Base-by-base conservation (phyloP, 2,329 filamentous ascomycete genomes). In the Microdochium bolleyi region DNA sequence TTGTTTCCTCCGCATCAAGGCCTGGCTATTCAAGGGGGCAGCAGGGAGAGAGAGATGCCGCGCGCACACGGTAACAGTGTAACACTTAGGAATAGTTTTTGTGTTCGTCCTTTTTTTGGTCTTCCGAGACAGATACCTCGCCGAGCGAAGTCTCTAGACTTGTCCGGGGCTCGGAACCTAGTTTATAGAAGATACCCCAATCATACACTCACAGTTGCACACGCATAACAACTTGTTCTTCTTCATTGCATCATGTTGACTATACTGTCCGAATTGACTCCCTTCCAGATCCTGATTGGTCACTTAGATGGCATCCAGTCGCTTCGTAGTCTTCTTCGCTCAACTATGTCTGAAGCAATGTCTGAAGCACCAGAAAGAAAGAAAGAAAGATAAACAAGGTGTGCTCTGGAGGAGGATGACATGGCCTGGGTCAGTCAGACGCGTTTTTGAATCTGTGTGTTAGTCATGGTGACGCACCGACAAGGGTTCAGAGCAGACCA, bases 121-220 rank as follows among this genome's bases (percentile, higher is more conserved):
- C 16, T 19, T 7, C 14, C 16, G 41, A 46, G 21, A 46, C 41
- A 22, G 19, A 22, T 8, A 22, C 8, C n/a, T 19, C 41, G 5
- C n/a, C 37, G 19, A 8, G 19, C 37, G 37, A 41, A n/a, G 13
- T n/a, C 37, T 19, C 37, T 34, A 16, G 41, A 24, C 19, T 46
- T 19, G 41, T 13, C 13, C 9, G 3, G 62, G 64, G 64, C 62
- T 64, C 63, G 65, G 65, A 60, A 62, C 64, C 64, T 63, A 62
- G 58, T 64, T 60, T 61, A 65, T 66, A 67, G 64, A 64, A 61
- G 62, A 67, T 67, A 67, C 65, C 65, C 64, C 58, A 46, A 46
- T 22, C 19, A 46, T 22, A 46, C 37, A 9, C 9, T 46, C 19
- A 22, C n/a, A 46, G 41, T 24, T 46, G n/a, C 14, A 30, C 11